Evolutionary conservation across 441 rosid genomes (phyloP).

Genomic region (Jatropha podagrica): DNA sequence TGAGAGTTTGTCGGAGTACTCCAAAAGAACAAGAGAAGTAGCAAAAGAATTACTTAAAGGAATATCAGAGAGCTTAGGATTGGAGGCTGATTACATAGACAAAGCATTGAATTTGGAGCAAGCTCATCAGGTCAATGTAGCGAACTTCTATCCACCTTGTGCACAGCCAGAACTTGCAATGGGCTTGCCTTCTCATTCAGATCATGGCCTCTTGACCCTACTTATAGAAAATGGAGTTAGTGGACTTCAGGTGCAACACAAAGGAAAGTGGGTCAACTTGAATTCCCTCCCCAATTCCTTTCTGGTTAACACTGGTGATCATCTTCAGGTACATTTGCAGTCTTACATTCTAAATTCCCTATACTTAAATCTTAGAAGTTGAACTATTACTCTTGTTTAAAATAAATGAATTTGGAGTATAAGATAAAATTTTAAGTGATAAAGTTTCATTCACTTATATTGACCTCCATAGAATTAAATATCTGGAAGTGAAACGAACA

Average conservation of each 20-base stretch:
- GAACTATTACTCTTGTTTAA: too few species aligned
- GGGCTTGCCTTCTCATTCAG: conserved; percentile 52
- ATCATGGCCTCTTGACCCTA: conserved; percentile 51
- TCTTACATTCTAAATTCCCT: background rate
- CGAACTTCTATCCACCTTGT: conserved; percentile 53
- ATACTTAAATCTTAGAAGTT: too few species aligned
- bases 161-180: conserved; percentile 48
- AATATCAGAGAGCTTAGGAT: conserved; percentile 25
- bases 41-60: conserved; percentile 22
- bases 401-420: too few species aligned
- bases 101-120: conserved; percentile 31
- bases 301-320: conserved; percentile 46
- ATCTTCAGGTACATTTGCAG: conserved; percentile 36
- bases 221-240: conserved; percentile 36
- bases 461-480: too few species aligned
- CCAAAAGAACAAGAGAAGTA: conserved; percentile 18
- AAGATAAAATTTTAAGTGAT: background rate
- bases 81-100: conserved; percentile 34
- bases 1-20: conserved; percentile 14
- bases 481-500: background rate
- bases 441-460: too few species aligned
- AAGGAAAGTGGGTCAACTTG: conserved; percentile 37
- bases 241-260: conserved; percentile 44
- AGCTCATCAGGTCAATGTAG: conserved; percentile 32
- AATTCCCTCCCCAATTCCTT: conserved; percentile 37